These are phyloP conservation scores for Typha latifolia DNA, from an alignment of 176 grass and related monocot species.

Conservation along the genomic window DNA sequence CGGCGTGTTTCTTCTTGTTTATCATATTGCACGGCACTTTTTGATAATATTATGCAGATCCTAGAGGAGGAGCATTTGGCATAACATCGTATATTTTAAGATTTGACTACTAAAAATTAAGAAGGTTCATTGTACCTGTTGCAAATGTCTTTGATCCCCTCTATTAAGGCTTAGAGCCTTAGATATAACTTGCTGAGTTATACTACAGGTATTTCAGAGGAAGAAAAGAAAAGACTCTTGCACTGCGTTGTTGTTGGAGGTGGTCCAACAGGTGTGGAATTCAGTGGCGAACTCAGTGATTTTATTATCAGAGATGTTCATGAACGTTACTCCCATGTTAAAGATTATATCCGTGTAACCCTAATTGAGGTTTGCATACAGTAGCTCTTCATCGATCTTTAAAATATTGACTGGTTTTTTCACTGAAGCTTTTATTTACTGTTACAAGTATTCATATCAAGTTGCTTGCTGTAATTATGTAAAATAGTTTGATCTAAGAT, in stretches of 20 bases:
- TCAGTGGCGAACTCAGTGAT: slow-evolving; percentile 99
- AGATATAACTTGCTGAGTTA: not conserved
- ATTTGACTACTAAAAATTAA: no score
- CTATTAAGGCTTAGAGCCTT: no score
- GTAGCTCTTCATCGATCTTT: not conserved
- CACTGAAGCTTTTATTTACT: not conserved
- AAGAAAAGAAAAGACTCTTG: slow-evolving; percentile 73
- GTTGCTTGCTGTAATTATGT: no score
- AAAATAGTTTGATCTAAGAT: no score
- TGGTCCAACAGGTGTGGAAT: slow-evolving; percentile 93
- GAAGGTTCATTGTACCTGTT: no score
- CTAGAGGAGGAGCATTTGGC: no score
- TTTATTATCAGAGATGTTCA: slow-evolving; percentile 90
- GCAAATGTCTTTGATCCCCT: no score
- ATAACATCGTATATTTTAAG: no score
- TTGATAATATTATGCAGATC: no score
- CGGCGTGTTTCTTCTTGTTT: no score
- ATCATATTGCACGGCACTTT: no score
- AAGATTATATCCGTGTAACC: slow-evolving; percentile 90
- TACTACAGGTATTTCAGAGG: slow-evolving; percentile 63
- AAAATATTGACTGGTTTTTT: not conserved
- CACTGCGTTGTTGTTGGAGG: slow-evolving; percentile 98
- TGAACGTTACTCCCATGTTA: slow-evolving; percentile 82
- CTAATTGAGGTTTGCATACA: slow-evolving; percentile 73
- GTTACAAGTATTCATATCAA: no score